Conservation (phyloP, 2,329 filamentous ascomycete genomes). For the Aureobasidium sp. region DNA sequence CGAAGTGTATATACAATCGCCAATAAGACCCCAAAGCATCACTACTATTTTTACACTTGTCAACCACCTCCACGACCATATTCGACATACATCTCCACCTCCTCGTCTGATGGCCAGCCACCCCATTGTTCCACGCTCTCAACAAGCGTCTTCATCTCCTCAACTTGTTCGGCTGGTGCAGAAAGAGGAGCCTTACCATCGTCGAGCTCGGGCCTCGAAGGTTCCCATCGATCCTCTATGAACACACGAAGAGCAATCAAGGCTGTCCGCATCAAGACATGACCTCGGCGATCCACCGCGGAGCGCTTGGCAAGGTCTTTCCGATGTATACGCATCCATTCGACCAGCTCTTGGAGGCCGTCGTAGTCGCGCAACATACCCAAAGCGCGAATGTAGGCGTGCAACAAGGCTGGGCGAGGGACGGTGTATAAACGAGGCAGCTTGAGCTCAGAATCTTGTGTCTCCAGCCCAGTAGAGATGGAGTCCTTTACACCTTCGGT, state of each 20-base stretch:
- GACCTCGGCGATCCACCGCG: constrained; percentile 26
- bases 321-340: constrained; percentile 53
- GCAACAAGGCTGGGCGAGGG: constrained; percentile 43
- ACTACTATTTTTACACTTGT: not conserved
- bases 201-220: not conserved
- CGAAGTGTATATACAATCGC: not conserved
- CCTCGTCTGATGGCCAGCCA: constrained; percentile 38
- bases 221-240: constrained; percentile 30
- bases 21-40: not conserved
- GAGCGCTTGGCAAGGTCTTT: constrained; percentile 24
- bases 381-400: constrained; percentile 57
- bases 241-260: constrained; percentile 37
- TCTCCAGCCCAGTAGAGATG: not conserved
- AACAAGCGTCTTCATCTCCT: constrained; percentile 21
- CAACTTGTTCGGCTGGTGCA: constrained; percentile 19
- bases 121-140: constrained; percentile 35
- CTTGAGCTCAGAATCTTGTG: not conserved
- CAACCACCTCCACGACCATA: not conserved
- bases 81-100: constrained; percentile 30
- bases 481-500: not conserved
- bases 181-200: not conserved
- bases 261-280: constrained; percentile 29
- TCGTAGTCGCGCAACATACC: constrained; percentile 54
- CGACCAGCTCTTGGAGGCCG: constrained; percentile 50
- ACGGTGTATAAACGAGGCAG: constrained; percentile 34